Base-by-base conservation (phyloP, 2,329 filamentous ascomycete species). In the Neopestalotiopsis sp. region DNA sequence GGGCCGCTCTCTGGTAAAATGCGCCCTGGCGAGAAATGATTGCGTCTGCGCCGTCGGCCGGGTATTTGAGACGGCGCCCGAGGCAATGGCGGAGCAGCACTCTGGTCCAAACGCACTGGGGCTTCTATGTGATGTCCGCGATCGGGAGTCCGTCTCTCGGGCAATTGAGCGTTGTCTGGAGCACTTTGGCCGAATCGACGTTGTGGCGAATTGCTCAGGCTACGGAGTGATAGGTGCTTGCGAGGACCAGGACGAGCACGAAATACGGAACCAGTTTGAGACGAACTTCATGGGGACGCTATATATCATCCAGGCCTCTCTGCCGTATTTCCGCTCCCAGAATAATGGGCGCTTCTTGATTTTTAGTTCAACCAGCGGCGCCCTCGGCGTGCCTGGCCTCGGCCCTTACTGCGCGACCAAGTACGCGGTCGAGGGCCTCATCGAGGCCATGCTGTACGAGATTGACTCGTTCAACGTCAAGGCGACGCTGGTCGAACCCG, bases 341-440 rank as follows among this genome's bases (percentile, higher is more conserved):
- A 87, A 87, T 28, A 85, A 84, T 1, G 96, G 96, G 1, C 89
- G 95, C 38, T 98, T 98, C 79, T 86, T 98, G 65, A 97, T 98
- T 71, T 98, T 98, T 82, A 97, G 94, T 77, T 96, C 93, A 9
- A 98, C 94, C 0, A 92, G 92, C 40, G 96, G 96, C 4, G 94
- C 95, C 0, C 87, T 98, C n/a, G 96, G 95, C 1, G 94, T 98
- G 0, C 96, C 96, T 0, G 96, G 96, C 0, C 82, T 98, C 5
- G 95, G 95, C 0, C 95, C 95, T 0, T 98, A 97, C 78, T 98
- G 95, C 80, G 96, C 96, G 1, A 97, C 94, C 17, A 99, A 98
- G 79, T 98, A 98, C 81, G 96, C 96, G 0, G 94, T 97, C 4
- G 96, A 99, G 78, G 96, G 95, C 0, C 84, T 99, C 67, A 94